A percentile compares a stretch with the other conserved stretches of the same genome.
These are phyloP conservation scores for Rhododendron vialii DNA, from an alignment of 148 eudicot genomes.

Conservation along the genomic window DNA sequence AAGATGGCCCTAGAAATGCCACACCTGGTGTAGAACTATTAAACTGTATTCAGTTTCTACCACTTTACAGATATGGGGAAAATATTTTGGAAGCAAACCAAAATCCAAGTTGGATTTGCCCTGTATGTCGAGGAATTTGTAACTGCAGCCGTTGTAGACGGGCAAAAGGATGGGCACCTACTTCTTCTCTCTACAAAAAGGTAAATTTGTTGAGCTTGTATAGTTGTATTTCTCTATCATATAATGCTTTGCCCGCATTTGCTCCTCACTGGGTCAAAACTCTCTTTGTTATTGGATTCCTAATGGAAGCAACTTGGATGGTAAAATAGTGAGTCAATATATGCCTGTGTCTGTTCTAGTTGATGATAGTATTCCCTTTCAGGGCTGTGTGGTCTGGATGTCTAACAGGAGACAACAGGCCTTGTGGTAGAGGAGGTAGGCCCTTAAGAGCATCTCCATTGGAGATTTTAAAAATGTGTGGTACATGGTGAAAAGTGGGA, in stretches of 20 bases:
- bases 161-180: slow-evolving; percentile 66
- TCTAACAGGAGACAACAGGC: background rate
- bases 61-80: slow-evolving; percentile 62
- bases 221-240: background rate
- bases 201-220: slow-evolving; percentile 16
- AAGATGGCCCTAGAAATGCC: background rate
- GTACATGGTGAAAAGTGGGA: background rate
- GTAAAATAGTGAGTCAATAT: background rate
- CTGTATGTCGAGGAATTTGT: slow-evolving; percentile 74
- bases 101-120: slow-evolving; percentile 58
- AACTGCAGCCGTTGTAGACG: slow-evolving; percentile 78
- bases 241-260: background rate
- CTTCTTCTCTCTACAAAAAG: slow-evolving; percentile 38
- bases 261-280: background rate
- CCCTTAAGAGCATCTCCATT: background rate
- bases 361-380: background rate
- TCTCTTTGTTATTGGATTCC: background rate
- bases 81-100: slow-evolving; percentile 53
- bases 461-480: background rate
- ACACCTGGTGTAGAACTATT: background rate
- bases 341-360: background rate
- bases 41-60: background rate
- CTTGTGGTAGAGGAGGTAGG: background rate
- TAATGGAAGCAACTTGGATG: background rate
- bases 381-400: background rate